Evolutionary conservation across 345 rosid genomes (phyloP), one percentile per base, ranked within the genome.

Genomic region (Eucalyptus shirleyi): DNA sequence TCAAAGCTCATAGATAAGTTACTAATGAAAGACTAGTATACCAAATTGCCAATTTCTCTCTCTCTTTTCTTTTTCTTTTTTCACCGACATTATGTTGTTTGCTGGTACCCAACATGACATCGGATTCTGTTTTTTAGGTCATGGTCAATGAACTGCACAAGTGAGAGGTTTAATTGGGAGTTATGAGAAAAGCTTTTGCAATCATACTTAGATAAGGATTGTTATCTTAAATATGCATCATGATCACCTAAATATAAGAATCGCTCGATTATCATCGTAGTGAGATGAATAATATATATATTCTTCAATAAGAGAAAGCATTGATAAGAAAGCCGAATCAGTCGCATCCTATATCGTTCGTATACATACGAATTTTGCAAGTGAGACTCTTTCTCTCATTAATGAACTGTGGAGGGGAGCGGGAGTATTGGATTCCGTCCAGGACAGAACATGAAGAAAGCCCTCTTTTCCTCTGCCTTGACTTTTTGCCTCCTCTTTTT

Each of bases 201-300:
- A 7, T 1, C 72, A 16, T 67, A 32, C 0, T 28, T 65, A 65
- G 37, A 67, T 6, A 32, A 32, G 0, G 6, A 67, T 67, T 17
- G 4, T n/a, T n/a, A 67, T 67, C 6, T 67, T 67, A 67, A 32
- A 4, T 32, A 67, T 32, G 80, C 3, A 67, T 67, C 6, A 12
- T 6, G 42, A 67, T 32, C 80, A 32, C 40, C 3, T 32, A 34
- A 69, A 34, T 18, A 18, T 32, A 34, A 34, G 3, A 62, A 30
- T 30, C 0, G 5, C 24, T 30, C 5, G 0, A 62, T 62, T 62
- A 62, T 62, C 72, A 14, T 62, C 3, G 5, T 2, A 62, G 32
- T 0, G 34, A 30, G 34, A n/a, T 1, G 1, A 30, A 62, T 28
- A 62, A 30, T 13, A 8, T 53, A 65, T n/a, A 0, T 16, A n/a